Evolutionary conservation across 2,329 filamentous ascomycete species (phyloP).

Genomic region (Thermoascus crustaceus): DNA sequence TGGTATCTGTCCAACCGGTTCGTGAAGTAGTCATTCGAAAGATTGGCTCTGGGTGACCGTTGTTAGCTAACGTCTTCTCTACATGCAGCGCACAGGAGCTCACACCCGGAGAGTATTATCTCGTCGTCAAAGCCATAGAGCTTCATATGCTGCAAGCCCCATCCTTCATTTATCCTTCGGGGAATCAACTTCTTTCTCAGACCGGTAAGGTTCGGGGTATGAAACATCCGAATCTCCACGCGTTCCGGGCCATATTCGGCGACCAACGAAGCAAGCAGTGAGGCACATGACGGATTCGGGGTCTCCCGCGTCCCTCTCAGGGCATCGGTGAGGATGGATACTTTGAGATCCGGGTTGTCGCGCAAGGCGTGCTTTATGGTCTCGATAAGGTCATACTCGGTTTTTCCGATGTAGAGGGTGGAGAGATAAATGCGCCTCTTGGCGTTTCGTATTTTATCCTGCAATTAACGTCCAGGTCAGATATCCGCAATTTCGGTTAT

Average conservation of each 20-base stretch:
- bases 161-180: constrained; percentile 90
- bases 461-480: constrained; percentile 12
- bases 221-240: constrained; percentile 94
- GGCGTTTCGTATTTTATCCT: constrained; percentile 75
- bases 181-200: constrained; percentile 76
- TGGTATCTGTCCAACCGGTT: constrained; percentile 94
- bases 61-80: constrained; percentile 5
- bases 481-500: constrained; percentile 4
- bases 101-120: constrained; percentile 81
- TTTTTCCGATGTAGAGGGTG: constrained; percentile 94
- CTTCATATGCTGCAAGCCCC: constrained; percentile 99
- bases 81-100: constrained; percentile 1
- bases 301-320: constrained; percentile 86
- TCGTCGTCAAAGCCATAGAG: constrained; percentile 93
- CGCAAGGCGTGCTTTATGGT: constrained; percentile 68
- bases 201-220: constrained; percentile 91
- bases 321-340: constrained; percentile 87
- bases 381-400: constrained; percentile 78
- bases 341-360: constrained; percentile 63
- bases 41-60: constrained; percentile 56
- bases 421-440: constrained; percentile 78
- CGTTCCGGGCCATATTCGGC: constrained; percentile 72
- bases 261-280: constrained; percentile 75
- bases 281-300: constrained; percentile 77
- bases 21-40: constrained; percentile 91